Evolutionary conservation across 441 rosid species (phyloP), one percentile per base, ranked within the genome.

Genomic region (Gossypium trilobum): DNA sequence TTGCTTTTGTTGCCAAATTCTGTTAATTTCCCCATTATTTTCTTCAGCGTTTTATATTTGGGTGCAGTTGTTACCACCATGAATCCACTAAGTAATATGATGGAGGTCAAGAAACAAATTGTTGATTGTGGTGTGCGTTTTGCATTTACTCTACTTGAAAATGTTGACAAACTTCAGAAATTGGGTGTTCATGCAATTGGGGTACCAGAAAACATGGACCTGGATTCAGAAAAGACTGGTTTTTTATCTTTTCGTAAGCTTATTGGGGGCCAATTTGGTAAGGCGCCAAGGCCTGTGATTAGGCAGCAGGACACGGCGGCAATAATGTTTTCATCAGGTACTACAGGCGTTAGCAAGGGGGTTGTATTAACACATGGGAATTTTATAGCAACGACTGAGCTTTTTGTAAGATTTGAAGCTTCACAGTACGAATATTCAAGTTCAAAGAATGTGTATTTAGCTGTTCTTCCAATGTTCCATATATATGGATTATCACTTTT

Each of bases 271-370:
- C 71, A 16, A 44, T 67, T 42, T 22, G 81, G 75, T 23, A 55
- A 64, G 70, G 67, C 74, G 2, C 27, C 71, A 0, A 81, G 72
- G 71, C 87, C 88, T 0, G 70, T 74, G 39, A 86, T 88, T 76
- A 84, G 82, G 78, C 95, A 91, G 76, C 84, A 86, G 10, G 92
- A 91, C 71, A 79, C 79, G 23, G 95, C 95, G 2, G 98, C 88
- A 2, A 85, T 93, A 67, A 68, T 93, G 84, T 87, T 86, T 74
- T 91, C 97, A 0, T 93, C 98, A 0, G 97, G 97, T 2, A 93
- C 98, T 2, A 90, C 96, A 11, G 95, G 95, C 20, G 82, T 75
- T 58, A 90, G 87, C 79, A 91, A 93, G 83, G 96, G 98, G 39
- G 97, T 81, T 31, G 58, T 91, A 76, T 68, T 93, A 36, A 87